Percentiles rank a stretch among this genome's conserved stretches.
phyloP scores from a whole-genome alignment of 176 grass and related monocot genomes.

The Eleusine indica region DNA sequence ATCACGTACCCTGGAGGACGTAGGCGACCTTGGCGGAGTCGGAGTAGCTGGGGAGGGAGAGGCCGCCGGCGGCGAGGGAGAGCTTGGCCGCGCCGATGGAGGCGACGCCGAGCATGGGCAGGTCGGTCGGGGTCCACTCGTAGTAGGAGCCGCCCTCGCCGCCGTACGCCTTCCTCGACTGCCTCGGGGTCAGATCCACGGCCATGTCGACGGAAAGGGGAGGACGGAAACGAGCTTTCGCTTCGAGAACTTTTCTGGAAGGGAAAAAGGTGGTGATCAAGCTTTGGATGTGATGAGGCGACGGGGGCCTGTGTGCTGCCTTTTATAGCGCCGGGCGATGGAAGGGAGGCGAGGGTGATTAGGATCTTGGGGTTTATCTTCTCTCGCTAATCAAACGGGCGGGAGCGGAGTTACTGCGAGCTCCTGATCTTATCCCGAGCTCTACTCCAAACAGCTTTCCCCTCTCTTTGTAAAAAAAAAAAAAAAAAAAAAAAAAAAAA shows the following conservation, averaged over 20 bases:
- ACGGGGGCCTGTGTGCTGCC: background rate
- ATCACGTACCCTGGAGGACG: slow-evolving; percentile 65
- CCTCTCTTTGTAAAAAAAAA: no score
- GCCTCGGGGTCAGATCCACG: slow-evolving; percentile 70
- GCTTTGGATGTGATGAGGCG: slow-evolving; percentile 4
- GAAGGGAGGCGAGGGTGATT: background rate
- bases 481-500: background rate
- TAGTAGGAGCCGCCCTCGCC: slow-evolving; percentile 69
- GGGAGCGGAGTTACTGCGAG: no score
- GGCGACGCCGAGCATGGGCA: slow-evolving; percentile 82
- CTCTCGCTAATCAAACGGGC: no score
- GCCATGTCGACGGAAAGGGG: slow-evolving; percentile 46
- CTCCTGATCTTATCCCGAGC: background rate
- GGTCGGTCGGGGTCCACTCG: slow-evolving; percentile 70
- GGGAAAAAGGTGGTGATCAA: background rate
- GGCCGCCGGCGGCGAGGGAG: slow-evolving; percentile 49
- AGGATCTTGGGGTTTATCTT: background rate
- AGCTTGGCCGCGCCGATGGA: slow-evolving; percentile 87
- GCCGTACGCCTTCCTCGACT: slow-evolving; percentile 53
- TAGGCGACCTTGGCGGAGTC: slow-evolving; percentile 96
- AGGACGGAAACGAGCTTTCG: background rate
- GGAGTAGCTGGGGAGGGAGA: slow-evolving; percentile 81
- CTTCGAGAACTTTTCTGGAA: background rate
- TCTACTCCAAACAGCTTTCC: no score
- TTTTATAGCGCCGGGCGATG: slow-evolving; percentile 33